Evolutionary conservation across 306 rosid genomes (phyloP), one percentile per base, ranked within the genome.

Genomic region (Cotoneaster glaucophyllus): DNA sequence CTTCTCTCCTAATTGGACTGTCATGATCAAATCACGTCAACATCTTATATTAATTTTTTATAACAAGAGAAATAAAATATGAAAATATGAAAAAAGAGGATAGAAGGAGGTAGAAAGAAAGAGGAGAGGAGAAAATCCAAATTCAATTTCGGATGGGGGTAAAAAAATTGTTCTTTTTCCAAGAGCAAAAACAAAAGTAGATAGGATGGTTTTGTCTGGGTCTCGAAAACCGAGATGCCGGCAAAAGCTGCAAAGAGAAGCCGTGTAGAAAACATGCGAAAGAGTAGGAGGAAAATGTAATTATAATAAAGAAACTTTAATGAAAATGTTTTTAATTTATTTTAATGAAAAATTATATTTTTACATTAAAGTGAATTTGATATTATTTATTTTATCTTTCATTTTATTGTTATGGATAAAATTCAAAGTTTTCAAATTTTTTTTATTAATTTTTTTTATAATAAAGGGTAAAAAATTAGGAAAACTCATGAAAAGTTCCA

Each of bases 181-280:
- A 19, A 25, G 17, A 71, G 81, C 53, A 73, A 82, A 76, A 76
- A 2, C 83, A 82, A 77, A 79, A 81, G 85, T 69, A 32, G 73
- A 73, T 75, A 12, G 58, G 69, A 82, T 84, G 65, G 82, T 84
- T 79, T 77, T 86, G 83, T 82, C 78, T 74, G 56, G 80, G 72
- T 76, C 71, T 82, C 74, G 70, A 82, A 79, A 74, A 80, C 74
- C 75, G 22, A 87, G 82, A 61, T 41, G 78, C 85, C 78, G 68
- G 84, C 85, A 86, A 89, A 86, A 85, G 90, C 86, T 78, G 82
- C 77, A 75, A 70, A 65, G 59, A 81, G 85, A 89, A 89, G 83
- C 84, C 82, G 71, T 7, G 84, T 57, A 81, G 79, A 80, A 80
- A 80, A 77, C 75, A 64, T 59, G 14, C 24, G 24, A 48, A 48